These are phyloP conservation scores for Chlamydomonas sp. DNA, from an alignment of 139 green algal genomes.

Conservation along the genomic window DNA sequence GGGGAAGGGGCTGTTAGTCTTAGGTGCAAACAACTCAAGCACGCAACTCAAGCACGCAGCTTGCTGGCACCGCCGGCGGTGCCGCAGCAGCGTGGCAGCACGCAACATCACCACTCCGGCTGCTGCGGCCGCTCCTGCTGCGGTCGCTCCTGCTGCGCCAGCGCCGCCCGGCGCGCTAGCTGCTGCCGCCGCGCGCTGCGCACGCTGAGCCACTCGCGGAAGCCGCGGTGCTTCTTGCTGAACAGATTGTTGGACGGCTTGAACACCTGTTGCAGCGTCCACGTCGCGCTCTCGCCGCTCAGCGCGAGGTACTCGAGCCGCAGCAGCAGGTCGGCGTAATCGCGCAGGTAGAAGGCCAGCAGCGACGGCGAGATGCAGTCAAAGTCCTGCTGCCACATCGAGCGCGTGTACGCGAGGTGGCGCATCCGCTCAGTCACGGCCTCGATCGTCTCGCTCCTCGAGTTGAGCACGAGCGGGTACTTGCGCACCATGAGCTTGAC, in stretches of 20 bases:
- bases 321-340: constrained; percentile 30
- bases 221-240: constrained; percentile 19
- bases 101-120: no score
- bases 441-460: constrained; percentile 1
- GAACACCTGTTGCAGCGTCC: constrained; percentile 34
- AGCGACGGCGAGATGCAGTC: constrained; percentile 27
- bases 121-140: no score
- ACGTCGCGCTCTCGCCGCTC: constrained; percentile 16
- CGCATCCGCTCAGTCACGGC: constrained; percentile 22
- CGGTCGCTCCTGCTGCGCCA: no score
- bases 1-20: no score
- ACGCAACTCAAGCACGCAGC: no score
- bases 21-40: no score
- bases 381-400: constrained; percentile 32
- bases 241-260: constrained; percentile 43
- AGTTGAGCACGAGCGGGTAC: constrained; percentile 12
- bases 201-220: constrained; percentile 7
- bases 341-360: constrained; percentile 40
- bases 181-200: constrained; percentile 9
- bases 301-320: constrained; percentile 44
- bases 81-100: no score
- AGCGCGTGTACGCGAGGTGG: constrained; percentile 31
- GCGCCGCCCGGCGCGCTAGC: no score
- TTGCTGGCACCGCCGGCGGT: no score
- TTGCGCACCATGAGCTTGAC: constrained; percentile 13